Evolutionary conservation across 495 filamentous ascomycete species (phyloP).

Genomic region (Hypomontagnella submonticulosa): DNA sequence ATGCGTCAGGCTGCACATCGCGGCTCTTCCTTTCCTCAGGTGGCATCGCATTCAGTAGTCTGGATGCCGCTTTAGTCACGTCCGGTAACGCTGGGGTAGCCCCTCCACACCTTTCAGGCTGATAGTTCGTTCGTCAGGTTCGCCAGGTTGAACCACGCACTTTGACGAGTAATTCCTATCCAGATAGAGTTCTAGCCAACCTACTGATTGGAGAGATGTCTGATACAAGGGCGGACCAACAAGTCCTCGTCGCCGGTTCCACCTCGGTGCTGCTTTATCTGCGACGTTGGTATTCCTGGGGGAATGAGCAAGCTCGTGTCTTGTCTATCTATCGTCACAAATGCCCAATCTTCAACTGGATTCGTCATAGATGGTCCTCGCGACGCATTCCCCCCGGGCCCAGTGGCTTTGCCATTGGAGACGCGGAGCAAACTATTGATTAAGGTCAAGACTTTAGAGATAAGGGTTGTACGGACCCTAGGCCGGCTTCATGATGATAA

Average conservation of each 20-base stretch:
- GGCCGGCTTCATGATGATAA: slow-evolving; percentile 36
- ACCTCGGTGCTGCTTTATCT: slow-evolving; percentile 40
- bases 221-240: slow-evolving; percentile 28
- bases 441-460: slow-evolving; percentile 23
- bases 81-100: slow-evolving; percentile 44
- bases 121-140: slow-evolving; percentile 33
- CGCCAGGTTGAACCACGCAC: slow-evolving; percentile 36
- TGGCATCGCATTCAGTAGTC: slow-evolving; percentile 40
- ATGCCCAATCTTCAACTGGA: slow-evolving; percentile 33
- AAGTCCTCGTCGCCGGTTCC: slow-evolving; percentile 33
- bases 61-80: slow-evolving; percentile 47
- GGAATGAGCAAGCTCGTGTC: slow-evolving; percentile 27
- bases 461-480: slow-evolving; percentile 25
- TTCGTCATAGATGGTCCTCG: slow-evolving; percentile 35
- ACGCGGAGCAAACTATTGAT: slow-evolving; percentile 25
- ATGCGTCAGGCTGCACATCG: slow-evolving; percentile 31
- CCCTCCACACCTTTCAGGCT: slow-evolving; percentile 43
- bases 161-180: slow-evolving; percentile 30
- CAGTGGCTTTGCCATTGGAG: slow-evolving; percentile 34
- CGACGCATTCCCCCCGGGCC: slow-evolving; percentile 24
- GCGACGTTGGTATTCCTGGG: slow-evolving; percentile 13
- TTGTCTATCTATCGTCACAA: slow-evolving; percentile 41
- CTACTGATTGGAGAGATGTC: slow-evolving; percentile 34
- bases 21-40: slow-evolving; percentile 39
- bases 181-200: slow-evolving; percentile 28